A percentile compares a stretch with the other conserved stretches of the same genome.
Conservation (phyloP, 2,329 filamentous ascomycete species). For the Beauveria scarabaeidicola region DNA sequence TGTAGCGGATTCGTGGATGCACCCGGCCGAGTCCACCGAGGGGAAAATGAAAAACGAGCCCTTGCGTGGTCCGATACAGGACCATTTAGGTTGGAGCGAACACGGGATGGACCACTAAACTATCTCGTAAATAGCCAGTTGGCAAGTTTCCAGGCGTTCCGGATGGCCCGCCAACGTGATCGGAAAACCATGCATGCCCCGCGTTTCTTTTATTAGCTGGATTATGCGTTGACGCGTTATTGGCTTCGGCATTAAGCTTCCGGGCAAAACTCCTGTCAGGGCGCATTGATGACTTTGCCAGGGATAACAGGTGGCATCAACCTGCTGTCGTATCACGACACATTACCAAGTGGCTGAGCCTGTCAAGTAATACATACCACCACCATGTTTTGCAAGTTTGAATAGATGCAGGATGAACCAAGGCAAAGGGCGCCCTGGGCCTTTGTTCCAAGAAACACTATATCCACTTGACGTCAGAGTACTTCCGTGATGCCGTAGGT, state of each 20-base stretch:
- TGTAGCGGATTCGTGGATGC: not conserved
- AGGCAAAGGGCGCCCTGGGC: not conserved
- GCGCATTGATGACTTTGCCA: not conserved
- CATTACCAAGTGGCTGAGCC: not conserved
- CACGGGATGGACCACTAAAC: not conserved
- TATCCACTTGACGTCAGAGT: constrained; percentile 10
- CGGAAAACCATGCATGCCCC: constrained; percentile 8
- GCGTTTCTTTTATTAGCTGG: constrained; percentile 2
- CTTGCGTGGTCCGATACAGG: not conserved
- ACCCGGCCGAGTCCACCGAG: not conserved
- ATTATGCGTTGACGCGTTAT: not conserved
- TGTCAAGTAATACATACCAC: not conserved
- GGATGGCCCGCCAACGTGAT: constrained; percentile 8
- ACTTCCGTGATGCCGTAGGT: not conserved
- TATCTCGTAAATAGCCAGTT: not conserved
- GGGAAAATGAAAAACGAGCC: not conserved
- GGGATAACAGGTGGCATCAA: not conserved
- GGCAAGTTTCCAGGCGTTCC: not conserved
- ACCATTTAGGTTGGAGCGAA: not conserved
- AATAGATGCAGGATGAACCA: not conserved
- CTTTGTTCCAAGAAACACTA: not conserved
- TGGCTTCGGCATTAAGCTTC: not conserved
- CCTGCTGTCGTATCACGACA: not conserved
- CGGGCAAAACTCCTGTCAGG: not conserved
- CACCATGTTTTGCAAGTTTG: not conserved